These are phyloP conservation scores for Elongisporangium senticosum DNA, from an alignment of 352 stramenopile genomes.

Conservation along the genomic window DNA sequence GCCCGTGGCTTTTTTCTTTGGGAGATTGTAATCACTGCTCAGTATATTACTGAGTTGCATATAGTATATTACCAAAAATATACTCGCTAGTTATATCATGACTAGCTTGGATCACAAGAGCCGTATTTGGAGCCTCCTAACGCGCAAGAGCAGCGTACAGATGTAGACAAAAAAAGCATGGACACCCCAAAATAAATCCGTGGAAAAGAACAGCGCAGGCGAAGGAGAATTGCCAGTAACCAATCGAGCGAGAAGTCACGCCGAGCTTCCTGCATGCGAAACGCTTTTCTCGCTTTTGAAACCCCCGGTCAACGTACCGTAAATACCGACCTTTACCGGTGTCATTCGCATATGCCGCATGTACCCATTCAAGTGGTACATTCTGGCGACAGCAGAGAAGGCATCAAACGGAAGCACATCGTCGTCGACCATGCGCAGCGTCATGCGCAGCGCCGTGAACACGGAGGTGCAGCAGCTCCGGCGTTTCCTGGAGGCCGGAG, in stretches of 20 bases:
- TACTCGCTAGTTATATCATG: not conserved
- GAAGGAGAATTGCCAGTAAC: not conserved
- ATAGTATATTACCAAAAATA: not conserved
- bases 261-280: not conserved
- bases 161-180: not conserved
- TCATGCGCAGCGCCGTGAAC: not conserved
- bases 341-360: not conserved
- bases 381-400: not conserved
- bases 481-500: conserved; percentile 45
- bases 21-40: not conserved
- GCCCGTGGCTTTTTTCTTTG: not conserved
- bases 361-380: not conserved
- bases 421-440: not conserved
- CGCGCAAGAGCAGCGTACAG: too few species aligned
- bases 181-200: not conserved
- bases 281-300: not conserved
- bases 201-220: not conserved
- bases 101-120: not conserved
- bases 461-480: conserved; percentile 31
- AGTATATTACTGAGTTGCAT: not conserved
- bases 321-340: not conserved
- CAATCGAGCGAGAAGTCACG: not conserved
- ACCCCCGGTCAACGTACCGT: not conserved
- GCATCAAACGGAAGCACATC: not conserved
- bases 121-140: not conserved